Base-by-base conservation (phyloP, 2,329 filamentous ascomycete genomes). In the Teratosphaeria viscida region DNA sequence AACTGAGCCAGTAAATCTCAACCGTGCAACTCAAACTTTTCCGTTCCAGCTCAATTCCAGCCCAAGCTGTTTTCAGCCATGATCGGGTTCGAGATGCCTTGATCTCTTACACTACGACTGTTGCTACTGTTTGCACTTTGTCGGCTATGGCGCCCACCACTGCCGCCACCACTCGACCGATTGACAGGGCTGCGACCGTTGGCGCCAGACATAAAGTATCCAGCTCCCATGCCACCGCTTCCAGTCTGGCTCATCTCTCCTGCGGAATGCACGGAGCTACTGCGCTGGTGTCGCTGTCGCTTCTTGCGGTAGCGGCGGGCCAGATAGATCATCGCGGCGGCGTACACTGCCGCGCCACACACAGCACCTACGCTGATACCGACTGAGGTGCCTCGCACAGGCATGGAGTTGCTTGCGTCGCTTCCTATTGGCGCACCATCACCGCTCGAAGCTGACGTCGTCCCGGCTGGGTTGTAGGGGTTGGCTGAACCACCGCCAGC, bases 11-110 rank as follows among this genome's bases (percentile, higher is more conserved):
- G 8, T 10, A 23, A 19, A 19, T 49, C 43, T n/a, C 8, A 6
- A 19, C 43, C 19, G 7, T 7, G 16, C 43, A 49, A 10, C 16
- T 49, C 43, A 49, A 49, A 49, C 43, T 49, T 49, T 23, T 49
- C 43, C 8, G 1, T 23, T 49, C n/a, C 43, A n/a, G 43, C 27
- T 85, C 81, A 96, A 79, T 95, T 95, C 92, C 92, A 96, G 69
- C 92, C 92, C 65, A 96, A 83, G 57, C 90, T 95, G 81, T 96
- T 96, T 79, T 95, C 91, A 3, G 91, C 88, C 74, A 92, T 92
- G 64, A 96, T 88, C 3, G 92, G 92, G 37, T 90, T 89, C 62
- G 89, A 95, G 72, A 96, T 96, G 75, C 87, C 83, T 69, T 85
- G 82, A 58, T 85, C 86, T 63, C 86, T 78, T 59, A 83, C 80